Conservation (phyloP, 805 yeast species). For the Maudiozyma saulgeensis region DNA sequence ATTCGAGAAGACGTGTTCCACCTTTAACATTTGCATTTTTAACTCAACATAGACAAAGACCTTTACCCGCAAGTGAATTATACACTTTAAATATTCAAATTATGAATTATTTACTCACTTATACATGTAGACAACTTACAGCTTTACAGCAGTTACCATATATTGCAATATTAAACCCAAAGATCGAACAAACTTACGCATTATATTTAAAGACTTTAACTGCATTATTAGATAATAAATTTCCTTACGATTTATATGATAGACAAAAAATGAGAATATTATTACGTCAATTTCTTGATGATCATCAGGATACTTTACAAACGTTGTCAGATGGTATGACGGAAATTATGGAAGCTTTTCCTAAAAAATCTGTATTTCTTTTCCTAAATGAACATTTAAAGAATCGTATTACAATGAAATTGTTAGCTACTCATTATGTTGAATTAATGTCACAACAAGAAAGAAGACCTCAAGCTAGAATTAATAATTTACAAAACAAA, state of each 20-base stretch:
- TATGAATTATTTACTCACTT: conserved; percentile 44
- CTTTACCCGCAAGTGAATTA: conserved; percentile 24
- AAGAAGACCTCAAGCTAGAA: conserved; percentile 14
- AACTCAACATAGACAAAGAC: conserved; percentile 30
- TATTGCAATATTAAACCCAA: conserved; percentile 77
- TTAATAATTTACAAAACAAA: conserved; percentile 6
- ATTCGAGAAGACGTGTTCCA: conserved; percentile 44
- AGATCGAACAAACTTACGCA: conserved; percentile 67
- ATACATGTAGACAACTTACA: conserved; percentile 61
- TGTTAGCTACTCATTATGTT: conserved; percentile 79
- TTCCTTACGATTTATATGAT: conserved; percentile 42
- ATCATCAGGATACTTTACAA: conserved; percentile 80
- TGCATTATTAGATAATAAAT: conserved; percentile 34
- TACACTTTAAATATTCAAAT: conserved; percentile 44
- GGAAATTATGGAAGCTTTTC: conserved; percentile 37
- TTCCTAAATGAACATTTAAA: conserved; percentile 69
- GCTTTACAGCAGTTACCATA: conserved; percentile 73
- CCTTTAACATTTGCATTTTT: conserved; percentile 44
- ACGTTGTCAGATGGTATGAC: conserved; percentile 72
- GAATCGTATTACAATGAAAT: conserved; percentile 79
- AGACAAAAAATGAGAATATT: conserved; percentile 44
- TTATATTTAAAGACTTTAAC: conserved; percentile 63
- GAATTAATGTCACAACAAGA: conserved; percentile 36
- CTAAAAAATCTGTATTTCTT: conserved; percentile 41
- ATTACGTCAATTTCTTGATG: conserved; percentile 51